phyloP scores from a whole-genome alignment of 495 filamentous ascomycete species.

The Hypoxylon trugodes region DNA sequence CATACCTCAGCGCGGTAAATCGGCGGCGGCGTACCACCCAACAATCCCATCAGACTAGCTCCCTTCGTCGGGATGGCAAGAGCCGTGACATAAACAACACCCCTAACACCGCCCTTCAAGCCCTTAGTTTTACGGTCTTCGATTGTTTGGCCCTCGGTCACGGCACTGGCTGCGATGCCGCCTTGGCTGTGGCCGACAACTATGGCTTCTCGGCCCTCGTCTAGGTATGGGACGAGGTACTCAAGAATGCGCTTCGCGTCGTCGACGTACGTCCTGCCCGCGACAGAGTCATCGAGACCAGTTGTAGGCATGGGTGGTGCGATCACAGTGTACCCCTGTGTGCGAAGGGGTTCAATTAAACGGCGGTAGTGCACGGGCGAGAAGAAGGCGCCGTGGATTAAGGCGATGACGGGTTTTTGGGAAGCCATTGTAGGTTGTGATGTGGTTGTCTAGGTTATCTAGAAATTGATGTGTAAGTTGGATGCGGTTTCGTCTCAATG shows the following conservation, averaged over 20 bases:
- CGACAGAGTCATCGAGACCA: conserved; percentile 25
- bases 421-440: conserved; percentile 28
- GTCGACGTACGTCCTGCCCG: conserved; percentile 33
- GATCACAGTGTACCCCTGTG: conserved; percentile 48
- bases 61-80: conserved; percentile 28
- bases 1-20: conserved; percentile 30
- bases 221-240: conserved; percentile 27
- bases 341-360: conserved; percentile 47
- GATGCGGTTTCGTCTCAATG: background rate
- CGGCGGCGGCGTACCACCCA: conserved; percentile 31
- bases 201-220: conserved; percentile 41
- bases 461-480: background rate
- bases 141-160: conserved; percentile 40
- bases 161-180: conserved; percentile 37
- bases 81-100: conserved; percentile 49
- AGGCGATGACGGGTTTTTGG: conserved; percentile 49
- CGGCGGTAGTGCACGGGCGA: conserved; percentile 50
- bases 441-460: background rate
- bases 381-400: conserved; percentile 59
- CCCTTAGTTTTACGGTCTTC: conserved; percentile 46
- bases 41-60: conserved; percentile 3
- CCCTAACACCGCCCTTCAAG: conserved; percentile 43
- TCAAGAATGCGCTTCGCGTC: conserved; percentile 33
- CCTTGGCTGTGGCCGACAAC: conserved; percentile 43
- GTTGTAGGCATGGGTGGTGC: conserved; percentile 30